These are phyloP conservation scores for Yamadazyma aaseri DNA, from an alignment of 1,139 yeast genomes.

Conservation along the genomic window DNA sequence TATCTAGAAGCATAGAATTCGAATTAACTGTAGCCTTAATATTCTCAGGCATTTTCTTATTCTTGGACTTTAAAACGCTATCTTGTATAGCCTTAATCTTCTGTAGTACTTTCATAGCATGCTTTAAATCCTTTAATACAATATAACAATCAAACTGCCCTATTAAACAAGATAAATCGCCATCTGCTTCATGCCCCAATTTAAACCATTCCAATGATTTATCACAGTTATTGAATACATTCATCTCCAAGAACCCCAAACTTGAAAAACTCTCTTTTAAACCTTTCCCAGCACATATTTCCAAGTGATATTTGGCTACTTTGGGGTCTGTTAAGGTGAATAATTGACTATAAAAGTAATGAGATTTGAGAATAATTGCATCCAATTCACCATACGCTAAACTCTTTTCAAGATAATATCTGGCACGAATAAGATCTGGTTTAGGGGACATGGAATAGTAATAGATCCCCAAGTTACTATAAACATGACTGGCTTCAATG, in stretches of 20 bases:
- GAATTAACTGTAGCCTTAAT: conserved; percentile 23
- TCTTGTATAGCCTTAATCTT: conserved; percentile 24
- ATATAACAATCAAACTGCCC: conserved; percentile 69
- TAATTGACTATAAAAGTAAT: conserved; percentile 74
- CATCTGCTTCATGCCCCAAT: conserved; percentile 65
- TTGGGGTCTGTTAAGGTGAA: conserved; percentile 55
- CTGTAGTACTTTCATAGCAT: conserved; percentile 27
- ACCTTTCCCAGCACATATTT: conserved; percentile 74
- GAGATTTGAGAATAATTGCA: conserved; percentile 59
- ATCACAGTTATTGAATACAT: conserved; percentile 51
- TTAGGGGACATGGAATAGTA: conserved; percentile 35
- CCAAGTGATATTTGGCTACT: conserved; percentile 66
- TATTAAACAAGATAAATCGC: conserved; percentile 61
- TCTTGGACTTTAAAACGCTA: conserved; percentile 20
- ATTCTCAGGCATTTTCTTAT: conserved; percentile 21
- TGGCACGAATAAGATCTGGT: conserved; percentile 53
- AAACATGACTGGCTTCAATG: conserved; percentile 69
- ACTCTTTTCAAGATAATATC: conserved; percentile 58
- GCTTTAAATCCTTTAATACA: conserved; percentile 23
- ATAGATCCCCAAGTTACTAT: conserved; percentile 66
- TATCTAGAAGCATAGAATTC: conserved; percentile 25
- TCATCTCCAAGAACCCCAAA: conserved; percentile 76
- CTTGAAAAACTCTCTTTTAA: conserved; percentile 72
- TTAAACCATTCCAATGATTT: conserved; percentile 83
- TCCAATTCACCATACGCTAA: conserved; percentile 59